These are phyloP conservation scores for Kodamaea neixiangensis DNA, from an alignment of 805 yeast genomes.

Conservation along the genomic window DNA sequence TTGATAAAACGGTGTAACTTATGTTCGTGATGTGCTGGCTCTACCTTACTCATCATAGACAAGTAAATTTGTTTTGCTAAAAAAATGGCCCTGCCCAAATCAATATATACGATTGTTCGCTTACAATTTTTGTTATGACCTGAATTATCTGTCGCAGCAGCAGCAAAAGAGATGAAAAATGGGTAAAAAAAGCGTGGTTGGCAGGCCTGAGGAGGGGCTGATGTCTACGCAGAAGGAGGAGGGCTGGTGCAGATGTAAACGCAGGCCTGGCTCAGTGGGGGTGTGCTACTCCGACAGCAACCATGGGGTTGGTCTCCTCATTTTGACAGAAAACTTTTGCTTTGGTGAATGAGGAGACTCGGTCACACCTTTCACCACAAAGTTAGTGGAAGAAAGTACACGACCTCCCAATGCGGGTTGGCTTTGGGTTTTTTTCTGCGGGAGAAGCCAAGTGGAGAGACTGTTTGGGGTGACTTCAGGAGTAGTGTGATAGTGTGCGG, in stretches of 20 bases:
- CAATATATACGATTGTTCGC: background rate
- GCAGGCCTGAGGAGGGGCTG: too few species aligned
- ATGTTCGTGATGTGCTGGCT: slow-evolving; percentile 7
- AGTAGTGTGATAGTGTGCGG: too few species aligned
- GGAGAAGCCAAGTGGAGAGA: background rate
- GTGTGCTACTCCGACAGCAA: too few species aligned
- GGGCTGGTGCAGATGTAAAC: too few species aligned
- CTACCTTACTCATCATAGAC: too few species aligned
- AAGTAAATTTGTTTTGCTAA: background rate
- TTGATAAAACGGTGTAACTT: slow-evolving; percentile 14
- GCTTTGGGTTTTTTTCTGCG: background rate
- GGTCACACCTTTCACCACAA: background rate
- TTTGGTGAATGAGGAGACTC: background rate
- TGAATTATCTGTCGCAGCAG: background rate
- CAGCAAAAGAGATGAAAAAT: background rate
- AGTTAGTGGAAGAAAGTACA: background rate
- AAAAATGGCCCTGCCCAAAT: background rate
- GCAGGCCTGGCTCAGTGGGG: too few species aligned
- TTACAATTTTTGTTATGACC: background rate
- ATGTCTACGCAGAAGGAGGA: too few species aligned
- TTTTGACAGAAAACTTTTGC: background rate
- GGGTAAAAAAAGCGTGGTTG: background rate
- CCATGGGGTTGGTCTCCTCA: background rate
- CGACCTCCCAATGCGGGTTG: background rate
- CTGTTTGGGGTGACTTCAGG: too few species aligned